These are phyloP conservation scores for Salinomyces thailandicus DNA, from an alignment of 2,329 filamentous ascomycete species.

Conservation along the genomic window DNA sequence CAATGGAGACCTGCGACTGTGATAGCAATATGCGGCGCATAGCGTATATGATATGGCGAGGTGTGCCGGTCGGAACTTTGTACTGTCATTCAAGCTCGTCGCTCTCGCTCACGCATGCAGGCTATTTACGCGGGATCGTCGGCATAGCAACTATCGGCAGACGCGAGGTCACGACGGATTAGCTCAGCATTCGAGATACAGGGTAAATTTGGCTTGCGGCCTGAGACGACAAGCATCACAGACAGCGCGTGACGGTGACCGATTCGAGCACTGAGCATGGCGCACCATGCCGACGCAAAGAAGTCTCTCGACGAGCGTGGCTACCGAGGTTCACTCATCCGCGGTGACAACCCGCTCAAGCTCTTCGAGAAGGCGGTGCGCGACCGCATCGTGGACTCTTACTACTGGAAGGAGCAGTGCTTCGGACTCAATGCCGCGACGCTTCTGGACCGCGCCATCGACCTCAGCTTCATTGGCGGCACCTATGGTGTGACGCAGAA, in stretches of 20 bases:
- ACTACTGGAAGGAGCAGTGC: constrained; percentile 98
- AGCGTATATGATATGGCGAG: background rate
- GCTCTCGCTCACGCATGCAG: constrained; percentile 1
- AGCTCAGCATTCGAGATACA: background rate
- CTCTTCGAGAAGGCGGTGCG: constrained; percentile 92
- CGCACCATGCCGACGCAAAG: constrained; percentile 66
- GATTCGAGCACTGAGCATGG: no score
- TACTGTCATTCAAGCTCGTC: background rate
- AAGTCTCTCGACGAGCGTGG: constrained; percentile 81
- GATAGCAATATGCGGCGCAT: constrained; percentile 48
- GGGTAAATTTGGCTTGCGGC: background rate
- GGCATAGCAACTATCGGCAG: constrained; percentile 4
- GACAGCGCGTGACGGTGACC: no score
- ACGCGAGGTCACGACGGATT: background rate
- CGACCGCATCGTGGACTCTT: constrained; percentile 87
- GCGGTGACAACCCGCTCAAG: constrained; percentile 87
- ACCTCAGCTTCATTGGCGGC: constrained; percentile 75
- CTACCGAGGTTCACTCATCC: constrained; percentile 62
- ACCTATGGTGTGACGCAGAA: constrained; percentile 76
- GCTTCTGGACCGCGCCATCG: constrained; percentile 78
- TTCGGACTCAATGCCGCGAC: constrained; percentile 80
- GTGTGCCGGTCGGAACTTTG: background rate
- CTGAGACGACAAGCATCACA: no score
- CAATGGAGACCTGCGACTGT: constrained; percentile 59
- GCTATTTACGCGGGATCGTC: constrained; percentile 2